A percentile compares a stretch with the other conserved stretches of the same genome.
phyloP scores from a whole-genome alignment of 2,329 filamentous ascomycete species.

The Penicillium sp. region DNA sequence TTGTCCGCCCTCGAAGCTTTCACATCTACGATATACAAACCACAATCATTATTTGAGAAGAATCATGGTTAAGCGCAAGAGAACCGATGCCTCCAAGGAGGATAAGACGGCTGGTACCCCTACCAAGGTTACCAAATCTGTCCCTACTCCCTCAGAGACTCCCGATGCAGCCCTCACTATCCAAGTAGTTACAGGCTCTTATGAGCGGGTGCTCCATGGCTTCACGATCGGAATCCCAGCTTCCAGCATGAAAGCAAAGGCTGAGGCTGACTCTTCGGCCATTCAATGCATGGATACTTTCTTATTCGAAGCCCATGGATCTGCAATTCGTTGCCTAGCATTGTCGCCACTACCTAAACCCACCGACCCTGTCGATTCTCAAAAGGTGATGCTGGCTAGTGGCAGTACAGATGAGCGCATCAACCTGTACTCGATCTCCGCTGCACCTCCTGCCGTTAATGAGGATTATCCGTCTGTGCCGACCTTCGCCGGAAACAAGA shows the following conservation, averaged over 20 bases:
- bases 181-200: slow-evolving; percentile 89
- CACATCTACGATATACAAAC: background rate
- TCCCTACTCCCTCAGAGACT: slow-evolving; percentile 25
- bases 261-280: slow-evolving; percentile 31
- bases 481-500: slow-evolving; percentile 66
- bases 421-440: slow-evolving; percentile 88
- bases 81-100: slow-evolving; percentile 34
- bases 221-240: slow-evolving; percentile 70
- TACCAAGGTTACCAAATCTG: slow-evolving; percentile 37
- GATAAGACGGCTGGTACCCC: slow-evolving; percentile 22
- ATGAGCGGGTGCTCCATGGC: slow-evolving; percentile 89
- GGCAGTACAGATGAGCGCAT: slow-evolving; percentile 92
- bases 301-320: slow-evolving; percentile 89
- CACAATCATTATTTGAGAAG: background rate
- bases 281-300: slow-evolving; percentile 86
- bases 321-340: slow-evolving; percentile 84
- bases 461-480: slow-evolving; percentile 60
- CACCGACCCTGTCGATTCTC: slow-evolving; percentile 53
- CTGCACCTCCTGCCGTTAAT: slow-evolving; percentile 59
- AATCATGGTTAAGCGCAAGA: slow-evolving; percentile 48
- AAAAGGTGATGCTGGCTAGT: slow-evolving; percentile 85
- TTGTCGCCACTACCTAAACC: slow-evolving; percentile 70
- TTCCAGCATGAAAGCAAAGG: slow-evolving; percentile 24
- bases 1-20: slow-evolving; percentile 8
- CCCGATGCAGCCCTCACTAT: slow-evolving; percentile 55